These are phyloP conservation scores for Ceratobasidium papillatum DNA, from an alignment of 1,284 basidiomycete species.

Conservation along the genomic window DNA sequence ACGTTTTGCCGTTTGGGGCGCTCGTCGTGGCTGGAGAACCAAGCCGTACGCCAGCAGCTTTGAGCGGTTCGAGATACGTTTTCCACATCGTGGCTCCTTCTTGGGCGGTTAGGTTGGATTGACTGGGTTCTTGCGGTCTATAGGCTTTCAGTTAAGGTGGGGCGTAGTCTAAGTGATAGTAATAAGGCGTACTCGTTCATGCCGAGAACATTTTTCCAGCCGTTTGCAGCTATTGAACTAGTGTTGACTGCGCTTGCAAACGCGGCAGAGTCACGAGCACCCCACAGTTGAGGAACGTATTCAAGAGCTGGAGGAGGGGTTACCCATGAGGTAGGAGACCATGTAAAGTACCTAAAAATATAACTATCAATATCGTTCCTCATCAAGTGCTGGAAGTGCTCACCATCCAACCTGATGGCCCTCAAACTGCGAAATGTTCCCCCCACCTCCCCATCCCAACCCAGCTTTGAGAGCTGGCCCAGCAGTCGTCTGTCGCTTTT, in stretches of 20 bases:
- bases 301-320: conserved; percentile 32
- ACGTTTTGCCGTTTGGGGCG: conserved; percentile 54
- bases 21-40: conserved; percentile 58
- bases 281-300: conserved; percentile 56
- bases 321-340: conserved; percentile 39
- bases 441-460: conserved; percentile 25
- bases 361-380: background rate
- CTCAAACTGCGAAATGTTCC: conserved; percentile 32
- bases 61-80: conserved; percentile 48
- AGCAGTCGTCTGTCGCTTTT: background rate
- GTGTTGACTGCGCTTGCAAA: conserved; percentile 51
- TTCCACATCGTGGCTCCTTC: conserved; percentile 47
- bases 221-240: conserved; percentile 47
- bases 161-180: background rate
- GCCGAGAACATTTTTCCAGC: conserved; percentile 50
- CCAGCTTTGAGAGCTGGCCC: conserved; percentile 4
- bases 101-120: conserved; percentile 47
- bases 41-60: conserved; percentile 51
- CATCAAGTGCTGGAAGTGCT: background rate
- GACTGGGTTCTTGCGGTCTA: conserved; percentile 48
- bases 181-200: conserved; percentile 52
- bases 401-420: conserved; percentile 32
- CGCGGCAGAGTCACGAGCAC: conserved; percentile 48
- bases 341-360: conserved; percentile 40
- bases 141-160: conserved; percentile 44